A percentile compares a stretch with the other conserved stretches of the same genome.
Conservation (phyloP, 345 rosid genomes). For the Eucalyptus viminalis region DNA sequence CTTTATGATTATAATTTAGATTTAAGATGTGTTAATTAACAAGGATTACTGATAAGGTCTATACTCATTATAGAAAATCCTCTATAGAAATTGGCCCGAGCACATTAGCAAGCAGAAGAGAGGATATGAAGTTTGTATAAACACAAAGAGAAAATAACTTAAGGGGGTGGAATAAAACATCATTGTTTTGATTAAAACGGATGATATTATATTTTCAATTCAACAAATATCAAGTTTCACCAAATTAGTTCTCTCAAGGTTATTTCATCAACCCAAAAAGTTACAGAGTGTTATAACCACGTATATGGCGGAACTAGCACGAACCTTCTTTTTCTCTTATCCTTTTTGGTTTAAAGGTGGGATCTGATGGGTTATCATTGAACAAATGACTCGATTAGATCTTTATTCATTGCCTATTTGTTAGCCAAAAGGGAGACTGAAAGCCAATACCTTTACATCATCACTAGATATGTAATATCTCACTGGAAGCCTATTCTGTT, state of each 20-base stretch:
- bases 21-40: neutral
- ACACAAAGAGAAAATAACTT: neutral
- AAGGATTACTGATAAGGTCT: neutral
- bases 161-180: neutral
- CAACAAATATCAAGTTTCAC: neutral
- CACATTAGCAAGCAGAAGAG: neutral
- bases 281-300: rapidly evolving
- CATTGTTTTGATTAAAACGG: neutral
- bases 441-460: neutral
- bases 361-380: neutral
- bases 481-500: neutral
- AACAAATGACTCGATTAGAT: neutral
- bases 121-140: neutral
- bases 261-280: neutral
- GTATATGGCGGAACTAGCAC: neutral
- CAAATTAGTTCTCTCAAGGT: neutral
- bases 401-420: neutral
- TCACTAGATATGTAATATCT: neutral
- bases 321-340: neutral
- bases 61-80: neutral
- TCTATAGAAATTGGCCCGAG: neutral
- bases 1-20: neutral
- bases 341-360: neutral
- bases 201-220: neutral
- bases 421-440: neutral